Evolutionary conservation across 2,329 filamentous ascomycete species (phyloP).

Genomic region (Fusarium nurragi): DNA sequence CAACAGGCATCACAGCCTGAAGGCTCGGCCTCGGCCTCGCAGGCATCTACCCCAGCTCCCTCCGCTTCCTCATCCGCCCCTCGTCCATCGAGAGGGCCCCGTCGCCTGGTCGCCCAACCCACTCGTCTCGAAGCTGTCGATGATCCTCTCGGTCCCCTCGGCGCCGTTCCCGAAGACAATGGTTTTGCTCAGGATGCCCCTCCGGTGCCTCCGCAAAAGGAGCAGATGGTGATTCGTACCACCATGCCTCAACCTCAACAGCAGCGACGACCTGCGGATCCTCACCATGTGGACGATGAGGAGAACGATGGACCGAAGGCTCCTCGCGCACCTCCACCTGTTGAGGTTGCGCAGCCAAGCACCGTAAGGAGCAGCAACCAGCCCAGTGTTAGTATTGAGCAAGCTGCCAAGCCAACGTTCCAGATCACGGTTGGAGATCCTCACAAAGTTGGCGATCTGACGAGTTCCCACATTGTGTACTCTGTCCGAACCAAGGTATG

Average conservation of each 20-base stretch:
- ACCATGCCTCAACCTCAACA: constrained; percentile 59
- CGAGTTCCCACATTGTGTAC: constrained; percentile 97
- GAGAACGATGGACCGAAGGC: constrained; percentile 65
- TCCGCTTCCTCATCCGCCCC: constrained; percentile 47
- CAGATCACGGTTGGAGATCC: constrained; percentile 93
- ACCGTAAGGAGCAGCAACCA: constrained; percentile 62
- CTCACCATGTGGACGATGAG: constrained; percentile 76
- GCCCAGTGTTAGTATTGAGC: constrained; percentile 90
- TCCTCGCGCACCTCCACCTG: constrained; percentile 73
- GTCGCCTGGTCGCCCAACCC: constrained; percentile 76
- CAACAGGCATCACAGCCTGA: constrained; percentile 47
- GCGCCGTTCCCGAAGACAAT: constrained; percentile 66
- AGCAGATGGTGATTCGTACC: constrained; percentile 69
- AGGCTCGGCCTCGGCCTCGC: constrained; percentile 44
- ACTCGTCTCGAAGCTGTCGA: constrained; percentile 81
- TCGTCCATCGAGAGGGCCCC: constrained; percentile 60
- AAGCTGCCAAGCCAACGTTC: constrained; percentile 92
- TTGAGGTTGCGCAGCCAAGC: constrained; percentile 65
- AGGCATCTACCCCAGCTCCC: constrained; percentile 43
- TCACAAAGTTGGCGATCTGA: constrained; percentile 96
- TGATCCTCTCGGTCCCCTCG: constrained; percentile 81
- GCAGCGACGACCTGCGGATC: constrained; percentile 61
- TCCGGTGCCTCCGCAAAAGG: constrained; percentile 75
- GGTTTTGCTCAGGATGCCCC: constrained; percentile 60
- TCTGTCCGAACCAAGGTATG: constrained; percentile 89